Conservation (phyloP, 371 early-diverging fungal genomes). For the Mortierella polycephala region DNA sequence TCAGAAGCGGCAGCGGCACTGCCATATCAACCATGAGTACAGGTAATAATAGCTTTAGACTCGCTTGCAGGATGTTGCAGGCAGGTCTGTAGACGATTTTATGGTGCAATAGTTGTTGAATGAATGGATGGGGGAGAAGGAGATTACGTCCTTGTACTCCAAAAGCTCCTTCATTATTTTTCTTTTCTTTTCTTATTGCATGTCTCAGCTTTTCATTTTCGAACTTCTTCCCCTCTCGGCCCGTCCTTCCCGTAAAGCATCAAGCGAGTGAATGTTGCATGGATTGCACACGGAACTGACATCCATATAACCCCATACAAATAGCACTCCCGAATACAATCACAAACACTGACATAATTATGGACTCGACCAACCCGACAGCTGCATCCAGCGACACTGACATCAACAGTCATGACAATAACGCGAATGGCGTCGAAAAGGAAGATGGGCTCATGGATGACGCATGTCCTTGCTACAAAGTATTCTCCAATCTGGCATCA, state of each 20-base stretch:
- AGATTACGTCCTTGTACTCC: too few species aligned
- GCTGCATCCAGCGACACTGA: background rate
- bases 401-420: background rate
- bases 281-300: too few species aligned
- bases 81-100: too few species aligned
- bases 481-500: slow-evolving; percentile 6
- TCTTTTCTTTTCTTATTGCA: slow-evolving; percentile 1
- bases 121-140: too few species aligned
- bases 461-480: slow-evolving; percentile 40
- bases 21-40: background rate
- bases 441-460: slow-evolving; percentile 7
- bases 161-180: background rate
- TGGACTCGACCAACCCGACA: background rate
- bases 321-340: too few species aligned
- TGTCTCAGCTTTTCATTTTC: background rate
- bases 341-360: too few species aligned
- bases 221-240: background rate
- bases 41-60: background rate
- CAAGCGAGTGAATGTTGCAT: too few species aligned
- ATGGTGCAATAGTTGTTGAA: too few species aligned
- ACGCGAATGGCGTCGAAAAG: background rate
- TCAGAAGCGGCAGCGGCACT: slow-evolving; percentile 2
- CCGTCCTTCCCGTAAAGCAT: background rate
- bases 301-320: too few species aligned
- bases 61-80: background rate